Evolutionary conservation across 768 basidiomycete species (phyloP), one percentile per base, ranked within the genome.

Genomic region (Amanita molliuscula): DNA sequence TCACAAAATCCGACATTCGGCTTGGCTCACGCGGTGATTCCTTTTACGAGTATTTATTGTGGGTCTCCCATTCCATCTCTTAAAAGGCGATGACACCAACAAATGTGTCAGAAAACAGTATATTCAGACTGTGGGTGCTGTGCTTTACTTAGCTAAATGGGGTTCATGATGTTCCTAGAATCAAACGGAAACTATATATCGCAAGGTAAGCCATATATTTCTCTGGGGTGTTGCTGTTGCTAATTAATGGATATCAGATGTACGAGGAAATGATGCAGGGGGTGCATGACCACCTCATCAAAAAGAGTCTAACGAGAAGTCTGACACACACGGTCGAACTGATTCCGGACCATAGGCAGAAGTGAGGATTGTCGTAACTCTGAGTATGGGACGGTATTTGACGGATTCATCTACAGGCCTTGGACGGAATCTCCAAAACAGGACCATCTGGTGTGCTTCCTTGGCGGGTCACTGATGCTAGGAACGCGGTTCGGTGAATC

Each of bases 381-480:
- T 20, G 15, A 15, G 7, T 3, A 6, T n/a, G 33, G 6, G 35
- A 25, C 10, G 16, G 15, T 4, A 13, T 33, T 13, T 20, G 9
- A 18, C 6, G n/a, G 3, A 10, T 36, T 38, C 33, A 10, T n/a
- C 16, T 28, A 11, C 38, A 49, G 48, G 8, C 8, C 38, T 29
- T 49, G 48, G 48, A 49, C 29, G 20, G 38, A 28, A 28, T 37
- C 72, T 15, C 86, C 85, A 8, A 95, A 96, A 62, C 95, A 98
- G 68, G 95, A 98, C 61, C 94, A 97, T 61, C 79, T 97, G 18
- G 93, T 88, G 2, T 97, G 95, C 66, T 98, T 96, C 79, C 70
- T 98, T 37, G 91, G 83, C 38, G 95, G 92, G 1, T 87, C 88
- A 0, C 78, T 98, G 52, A 81, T 98, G 74, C 73, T 97, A 1